Evolutionary conservation across 441 rosid genomes (phyloP).

Genomic region (Aleurites moluccanus): DNA sequence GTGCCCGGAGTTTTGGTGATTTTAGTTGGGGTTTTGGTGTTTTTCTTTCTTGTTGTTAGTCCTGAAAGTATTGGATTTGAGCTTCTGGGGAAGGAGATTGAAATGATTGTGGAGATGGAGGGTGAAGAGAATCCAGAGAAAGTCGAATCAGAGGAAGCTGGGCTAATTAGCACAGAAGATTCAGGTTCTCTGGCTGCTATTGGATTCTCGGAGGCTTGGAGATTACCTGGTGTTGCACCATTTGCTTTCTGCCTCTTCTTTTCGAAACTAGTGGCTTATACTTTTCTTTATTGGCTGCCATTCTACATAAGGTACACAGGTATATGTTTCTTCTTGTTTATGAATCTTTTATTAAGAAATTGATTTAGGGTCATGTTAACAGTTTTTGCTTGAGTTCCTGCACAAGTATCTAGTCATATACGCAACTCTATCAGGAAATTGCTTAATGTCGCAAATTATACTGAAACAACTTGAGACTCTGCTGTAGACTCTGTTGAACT

Average conservation of each 20-base stretch:
- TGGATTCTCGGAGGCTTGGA: conserved; percentile 85
- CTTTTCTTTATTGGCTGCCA: conserved; percentile 90
- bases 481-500: neutral
- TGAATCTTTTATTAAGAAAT: neutral
- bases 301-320: conserved; percentile 92
- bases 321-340: conserved; percentile 28
- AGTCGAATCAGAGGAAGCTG: conserved; percentile 58
- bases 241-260: conserved; percentile 86
- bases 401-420: neutral
- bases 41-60: conserved; percentile 62
- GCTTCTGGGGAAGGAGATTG: conserved; percentile 46
- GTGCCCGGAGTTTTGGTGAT: conserved; percentile 78
- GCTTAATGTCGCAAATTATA: neutral
- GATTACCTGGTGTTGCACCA: conserved; percentile 80
- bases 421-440: neutral
- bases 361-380: conserved; percentile 5
- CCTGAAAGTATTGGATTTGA: conserved; percentile 75
- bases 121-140: conserved; percentile 40
- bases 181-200: conserved; percentile 46
- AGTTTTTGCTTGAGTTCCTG: neutral
- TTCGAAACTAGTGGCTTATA: conserved; percentile 92
- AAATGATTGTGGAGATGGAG: conserved; percentile 42
- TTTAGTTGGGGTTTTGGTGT: conserved; percentile 59
- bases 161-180: conserved; percentile 35
- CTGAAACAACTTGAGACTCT: neutral